Evolutionary conservation across 306 rosid species (phyloP), one percentile per base, ranked within the genome.

Genomic region (Ormosia semicastrata): DNA sequence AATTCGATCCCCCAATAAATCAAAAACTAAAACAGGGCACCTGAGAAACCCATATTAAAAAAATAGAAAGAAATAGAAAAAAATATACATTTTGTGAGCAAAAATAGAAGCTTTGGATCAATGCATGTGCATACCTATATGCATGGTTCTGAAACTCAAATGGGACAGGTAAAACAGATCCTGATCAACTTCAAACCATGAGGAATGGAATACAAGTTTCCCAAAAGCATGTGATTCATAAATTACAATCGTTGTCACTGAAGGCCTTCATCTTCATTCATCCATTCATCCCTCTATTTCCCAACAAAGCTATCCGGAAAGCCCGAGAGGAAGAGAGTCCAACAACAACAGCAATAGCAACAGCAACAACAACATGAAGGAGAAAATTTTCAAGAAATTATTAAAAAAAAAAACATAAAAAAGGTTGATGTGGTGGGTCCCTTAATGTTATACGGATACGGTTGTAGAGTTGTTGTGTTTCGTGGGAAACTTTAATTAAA

Each of bases 391-490:
- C 14, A 83, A 80, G 68, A 86, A 86, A 80, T 59, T 71, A 47
- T 57, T 62, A 7, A 47, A 59, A 24, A 7, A 36, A 6, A 78
- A 33, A 40, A n/a, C 14, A 59, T 13, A 17, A 69, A 68, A 83
- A 67, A 63, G 80, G 71, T 33, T 53, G 24, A 60, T 82, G 69
- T 71, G 75, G 86, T 86, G 93, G 97, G 94, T 77, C 88, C 88
- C 88, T 82, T 17, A 52, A 81, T 58, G 75, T 64, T 67, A 82
- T 69, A 68, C 53, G 75, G 82, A 84, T 77, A 73, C 69, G 79
- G 90, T 84, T 82, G 85, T 69, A 78, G 84, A 80, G 86, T 87
- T 91, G 89, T 82, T 87, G 87, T 85, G 75, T 66, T 86, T 83
- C 80, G 86, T 85, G 80, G 81, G 76, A 76, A 63, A 49, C 12